These are phyloP conservation scores for Ogataea henricii DNA, from an alignment of 805 yeast species.

Conservation along the genomic window DNA sequence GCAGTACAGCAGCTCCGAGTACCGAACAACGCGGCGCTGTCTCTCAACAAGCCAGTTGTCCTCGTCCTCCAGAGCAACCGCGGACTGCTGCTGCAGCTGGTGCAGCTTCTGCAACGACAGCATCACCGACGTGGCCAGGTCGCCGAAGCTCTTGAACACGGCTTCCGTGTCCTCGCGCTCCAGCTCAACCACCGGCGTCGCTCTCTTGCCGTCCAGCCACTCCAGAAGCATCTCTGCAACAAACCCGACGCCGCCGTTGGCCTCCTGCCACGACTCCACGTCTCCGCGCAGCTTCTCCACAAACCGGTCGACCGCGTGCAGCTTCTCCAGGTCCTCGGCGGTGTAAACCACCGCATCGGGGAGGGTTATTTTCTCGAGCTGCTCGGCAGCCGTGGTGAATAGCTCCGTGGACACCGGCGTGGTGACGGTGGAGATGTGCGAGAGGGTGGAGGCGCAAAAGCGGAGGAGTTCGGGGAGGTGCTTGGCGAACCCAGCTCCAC, in stretches of 20 bases:
- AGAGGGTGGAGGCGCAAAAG: neutral
- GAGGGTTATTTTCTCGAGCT: neutral
- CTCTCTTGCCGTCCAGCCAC: slow-evolving; percentile 11
- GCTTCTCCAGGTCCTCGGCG: slow-evolving; percentile 16
- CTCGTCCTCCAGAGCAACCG: slow-evolving; percentile 45
- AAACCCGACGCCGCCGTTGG: slow-evolving; percentile 41
- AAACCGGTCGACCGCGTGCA: slow-evolving; percentile 28
- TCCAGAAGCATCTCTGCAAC: neutral
- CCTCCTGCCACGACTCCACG: slow-evolving; percentile 39
- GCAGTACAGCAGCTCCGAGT: slow-evolving; percentile 40
- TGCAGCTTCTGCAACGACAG: slow-evolving; percentile 65
- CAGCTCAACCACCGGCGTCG: no score
- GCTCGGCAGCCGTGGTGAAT: neutral
- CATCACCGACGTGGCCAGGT: slow-evolving; percentile 58
- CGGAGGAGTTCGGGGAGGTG: neutral
- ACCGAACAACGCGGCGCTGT: slow-evolving; percentile 45
- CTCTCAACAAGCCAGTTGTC: slow-evolving; percentile 68
- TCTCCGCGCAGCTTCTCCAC: slow-evolving; percentile 28
- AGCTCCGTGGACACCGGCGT: neutral
- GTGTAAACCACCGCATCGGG: slow-evolving; percentile 10
- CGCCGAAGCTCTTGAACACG: slow-evolving; percentile 53
- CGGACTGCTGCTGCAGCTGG: slow-evolving; percentile 36
- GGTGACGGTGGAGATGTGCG: neutral
- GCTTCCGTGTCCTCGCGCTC: neutral
- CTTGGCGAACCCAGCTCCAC: neutral